Conservation (phyloP, 805 yeast species). For the Grigorovia humatica region DNA sequence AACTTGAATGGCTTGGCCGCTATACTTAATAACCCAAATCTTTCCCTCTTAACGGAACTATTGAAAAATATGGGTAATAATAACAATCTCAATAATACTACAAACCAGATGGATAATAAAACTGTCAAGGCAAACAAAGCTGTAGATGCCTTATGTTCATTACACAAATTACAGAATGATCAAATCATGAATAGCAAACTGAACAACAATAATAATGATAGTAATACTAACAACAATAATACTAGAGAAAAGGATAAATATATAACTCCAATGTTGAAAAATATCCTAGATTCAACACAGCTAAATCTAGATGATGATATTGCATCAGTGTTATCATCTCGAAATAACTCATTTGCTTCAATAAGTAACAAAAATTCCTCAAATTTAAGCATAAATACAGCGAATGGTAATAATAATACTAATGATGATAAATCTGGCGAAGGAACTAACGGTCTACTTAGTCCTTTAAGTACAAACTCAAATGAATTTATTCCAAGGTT, state of each 20-base stretch:
- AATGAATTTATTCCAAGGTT: constrained; percentile 2
- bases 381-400: background rate
- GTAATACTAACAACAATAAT: background rate
- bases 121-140: constrained; percentile 20
- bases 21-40: background rate
- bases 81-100: background rate
- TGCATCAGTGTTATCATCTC: background rate
- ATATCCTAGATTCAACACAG: background rate
- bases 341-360: background rate
- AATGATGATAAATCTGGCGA: background rate
- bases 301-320: constrained; percentile 1
- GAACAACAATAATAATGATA: background rate
- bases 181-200: constrained; percentile 5
- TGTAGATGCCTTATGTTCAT: constrained; percentile 25
- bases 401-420: background rate
- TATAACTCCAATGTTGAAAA: constrained; percentile 1
- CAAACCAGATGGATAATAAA: constrained; percentile 5
- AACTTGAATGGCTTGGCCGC: background rate
- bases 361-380: background rate
- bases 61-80: background rate
- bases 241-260: background rate
- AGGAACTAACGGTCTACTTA: background rate
- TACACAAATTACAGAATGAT: constrained; percentile 23
- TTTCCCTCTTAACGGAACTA: background rate
- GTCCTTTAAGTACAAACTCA: constrained; percentile 1